Evolutionary conservation across 352 stramenopile species (phyloP).

Genomic region (Globisporangium iwayamae): DNA sequence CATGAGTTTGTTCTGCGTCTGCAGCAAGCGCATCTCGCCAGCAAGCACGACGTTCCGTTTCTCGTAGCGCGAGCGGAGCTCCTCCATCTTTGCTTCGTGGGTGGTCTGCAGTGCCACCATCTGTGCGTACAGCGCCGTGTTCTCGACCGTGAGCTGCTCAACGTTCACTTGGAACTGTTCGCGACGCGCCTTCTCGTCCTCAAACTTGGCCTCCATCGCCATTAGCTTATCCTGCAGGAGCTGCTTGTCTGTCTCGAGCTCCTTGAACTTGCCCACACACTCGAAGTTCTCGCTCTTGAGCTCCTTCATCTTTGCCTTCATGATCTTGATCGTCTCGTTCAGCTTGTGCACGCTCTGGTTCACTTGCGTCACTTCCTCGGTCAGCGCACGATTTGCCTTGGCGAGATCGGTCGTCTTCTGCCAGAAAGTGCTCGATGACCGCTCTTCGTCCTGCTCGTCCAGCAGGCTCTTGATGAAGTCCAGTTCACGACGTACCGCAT

Average conservation of each 20-base stretch:
- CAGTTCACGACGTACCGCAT: conserved; percentile 58
- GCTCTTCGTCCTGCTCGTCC: conserved; percentile 70
- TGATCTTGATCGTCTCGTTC: conserved; percentile 61
- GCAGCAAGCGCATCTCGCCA: conserved; percentile 72
- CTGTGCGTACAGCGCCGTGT: conserved; percentile 81
- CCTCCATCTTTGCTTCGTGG: conserved; percentile 80
- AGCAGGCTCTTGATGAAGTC: conserved; percentile 71
- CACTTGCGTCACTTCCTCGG: conserved; percentile 59
- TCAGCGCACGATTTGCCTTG: conserved; percentile 72
- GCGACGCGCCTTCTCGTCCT: conserved; percentile 73
- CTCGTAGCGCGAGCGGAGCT: conserved; percentile 62
- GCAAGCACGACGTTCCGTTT: conserved; percentile 66
- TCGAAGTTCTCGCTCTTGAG: conserved; percentile 54
- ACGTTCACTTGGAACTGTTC: conserved; percentile 88
- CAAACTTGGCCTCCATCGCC: conserved; percentile 67
- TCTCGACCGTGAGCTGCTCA: conserved; percentile 82
- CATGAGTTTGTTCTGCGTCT: conserved; percentile 78
- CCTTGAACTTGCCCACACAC: conserved; percentile 52
- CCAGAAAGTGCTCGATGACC: conserved; percentile 77
- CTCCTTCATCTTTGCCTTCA: conserved; percentile 45
- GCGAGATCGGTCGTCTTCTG: conserved; percentile 84
- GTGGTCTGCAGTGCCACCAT: conserved; percentile 84
- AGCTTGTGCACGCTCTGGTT: conserved; percentile 65
- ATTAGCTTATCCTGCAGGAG: conserved; percentile 61
- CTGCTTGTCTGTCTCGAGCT: conserved; percentile 74